Evolutionary conservation across 768 basidiomycete genomes (phyloP).

Genomic region (Suillus subaureus): DNA sequence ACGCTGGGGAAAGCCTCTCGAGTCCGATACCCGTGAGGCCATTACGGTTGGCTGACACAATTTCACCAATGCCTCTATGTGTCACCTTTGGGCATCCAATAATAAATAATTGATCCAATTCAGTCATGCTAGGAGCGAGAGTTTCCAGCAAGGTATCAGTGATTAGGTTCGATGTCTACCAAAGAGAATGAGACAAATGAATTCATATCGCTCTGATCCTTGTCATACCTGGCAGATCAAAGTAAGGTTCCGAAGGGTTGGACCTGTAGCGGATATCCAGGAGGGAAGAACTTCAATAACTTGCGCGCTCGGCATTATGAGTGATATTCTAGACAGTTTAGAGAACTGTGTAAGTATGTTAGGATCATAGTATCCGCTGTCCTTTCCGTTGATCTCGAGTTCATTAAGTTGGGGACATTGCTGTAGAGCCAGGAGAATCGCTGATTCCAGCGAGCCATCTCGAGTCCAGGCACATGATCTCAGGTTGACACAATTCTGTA

Average conservation of each 20-base stretch:
- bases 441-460: slow-evolving; percentile 68
- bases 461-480: slow-evolving; percentile 77
- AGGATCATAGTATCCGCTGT: slow-evolving; percentile 55
- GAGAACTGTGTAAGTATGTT: slow-evolving; percentile 50
- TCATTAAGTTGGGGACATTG: slow-evolving; percentile 46
- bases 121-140: slow-evolving; percentile 49
- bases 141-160: slow-evolving; percentile 57
- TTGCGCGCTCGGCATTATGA: slow-evolving; percentile 72
- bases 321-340: slow-evolving; percentile 54
- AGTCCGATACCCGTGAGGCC: slow-evolving; percentile 60
- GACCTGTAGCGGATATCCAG: slow-evolving; percentile 52
- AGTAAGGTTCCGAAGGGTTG: slow-evolving; percentile 56
- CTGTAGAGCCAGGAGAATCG: slow-evolving; percentile 56
- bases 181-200: slow-evolving; percentile 1
- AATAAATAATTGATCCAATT: slow-evolving; percentile 60
- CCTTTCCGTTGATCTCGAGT: slow-evolving; percentile 74
- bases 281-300: slow-evolving; percentile 51
- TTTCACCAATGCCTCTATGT: slow-evolving; percentile 54
- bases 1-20: slow-evolving; percentile 61
- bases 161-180: slow-evolving; percentile 56
- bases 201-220: not conserved
- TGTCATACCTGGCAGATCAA: slow-evolving; percentile 67
- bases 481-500: slow-evolving; percentile 65
- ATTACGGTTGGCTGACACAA: slow-evolving; percentile 45
- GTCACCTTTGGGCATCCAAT: slow-evolving; percentile 74